A percentile compares a stretch with the other conserved stretches of the same genome.
Evolutionary conservation across 306 rosid species (phyloP).

Genomic region (Canavalia ensiformis): DNA sequence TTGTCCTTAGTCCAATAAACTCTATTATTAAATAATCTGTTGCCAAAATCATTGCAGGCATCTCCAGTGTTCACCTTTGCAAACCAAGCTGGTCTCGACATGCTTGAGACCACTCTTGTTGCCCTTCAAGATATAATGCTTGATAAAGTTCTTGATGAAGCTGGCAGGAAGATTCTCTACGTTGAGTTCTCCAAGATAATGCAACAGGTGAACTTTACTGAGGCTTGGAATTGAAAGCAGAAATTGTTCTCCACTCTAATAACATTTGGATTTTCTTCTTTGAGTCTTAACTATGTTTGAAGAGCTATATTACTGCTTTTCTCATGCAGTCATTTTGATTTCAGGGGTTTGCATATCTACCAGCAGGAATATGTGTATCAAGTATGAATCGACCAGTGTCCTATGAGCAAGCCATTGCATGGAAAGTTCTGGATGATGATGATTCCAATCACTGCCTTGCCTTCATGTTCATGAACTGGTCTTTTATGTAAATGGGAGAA

Average conservation of each 20-base stretch:
- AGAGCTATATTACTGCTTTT: background rate
- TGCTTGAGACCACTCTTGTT: slow-evolving; percentile 85
- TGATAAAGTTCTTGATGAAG: slow-evolving; percentile 77
- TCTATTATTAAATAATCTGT: background rate
- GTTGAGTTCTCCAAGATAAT: slow-evolving; percentile 40
- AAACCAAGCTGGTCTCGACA: slow-evolving; percentile 89
- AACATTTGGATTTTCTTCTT: background rate
- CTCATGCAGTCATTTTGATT: background rate
- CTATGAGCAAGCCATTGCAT: slow-evolving; percentile 77
- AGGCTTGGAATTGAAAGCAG: too few relatives aligned
- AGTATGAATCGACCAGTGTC: slow-evolving; percentile 87
- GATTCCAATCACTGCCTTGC: slow-evolving; percentile 87
- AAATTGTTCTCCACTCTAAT: too few relatives aligned
- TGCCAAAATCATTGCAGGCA: slow-evolving; percentile 59
- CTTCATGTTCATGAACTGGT: slow-evolving; percentile 88
- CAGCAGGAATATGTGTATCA: slow-evolving; percentile 77
- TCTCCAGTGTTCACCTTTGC: slow-evolving; percentile 85
- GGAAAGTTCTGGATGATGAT: slow-evolving; percentile 83
- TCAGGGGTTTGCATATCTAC: slow-evolving; percentile 84
- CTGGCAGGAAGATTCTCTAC: slow-evolving; percentile 42
- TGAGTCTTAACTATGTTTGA: background rate
- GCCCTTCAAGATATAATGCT: slow-evolving; percentile 92
- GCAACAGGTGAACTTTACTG: slow-evolving; percentile 33
- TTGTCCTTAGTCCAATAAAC: background rate
- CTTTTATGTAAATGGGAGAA: slow-evolving; percentile 64